phyloP scores from a whole-genome alignment of 2,329 filamentous ascomycete species.

The Aspergillus chevalieri region DNA sequence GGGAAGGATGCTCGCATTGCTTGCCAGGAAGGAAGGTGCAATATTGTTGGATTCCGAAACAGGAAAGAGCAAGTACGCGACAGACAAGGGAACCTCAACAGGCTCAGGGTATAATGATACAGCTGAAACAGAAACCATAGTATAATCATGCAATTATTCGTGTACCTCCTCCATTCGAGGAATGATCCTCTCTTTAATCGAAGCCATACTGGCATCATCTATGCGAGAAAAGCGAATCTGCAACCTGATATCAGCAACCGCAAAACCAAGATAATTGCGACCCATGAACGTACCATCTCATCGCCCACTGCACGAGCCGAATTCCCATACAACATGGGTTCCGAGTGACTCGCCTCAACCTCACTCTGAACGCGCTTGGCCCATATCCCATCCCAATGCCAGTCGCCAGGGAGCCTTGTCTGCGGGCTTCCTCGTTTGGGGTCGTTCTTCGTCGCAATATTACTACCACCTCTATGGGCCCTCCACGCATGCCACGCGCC shows the following conservation, averaged over 20 bases:
- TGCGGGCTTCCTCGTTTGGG: conserved; percentile 43
- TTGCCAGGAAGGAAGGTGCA: conserved; percentile 1
- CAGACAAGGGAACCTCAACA: not conserved
- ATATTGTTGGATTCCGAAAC: not conserved
- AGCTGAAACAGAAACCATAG: not conserved
- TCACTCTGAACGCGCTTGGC: conserved; percentile 78
- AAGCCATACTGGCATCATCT: conserved; percentile 26
- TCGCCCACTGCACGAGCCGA: conserved; percentile 51
- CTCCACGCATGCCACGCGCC: conserved; percentile 94
- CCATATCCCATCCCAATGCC: conserved; percentile 99
- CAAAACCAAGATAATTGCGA: not conserved
- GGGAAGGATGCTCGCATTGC: not conserved
- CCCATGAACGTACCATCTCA: conserved; percentile 56
- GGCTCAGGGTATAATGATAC: not conserved
- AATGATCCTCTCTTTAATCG: conserved; percentile 33
- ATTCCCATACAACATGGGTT: conserved; percentile 70
- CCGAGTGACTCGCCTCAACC: conserved; percentile 69
- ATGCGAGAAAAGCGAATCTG: conserved; percentile 38
- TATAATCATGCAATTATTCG: conserved; percentile 10
- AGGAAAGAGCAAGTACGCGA: not conserved
- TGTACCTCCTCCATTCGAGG: conserved; percentile 19
- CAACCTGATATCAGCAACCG: conserved; percentile 7
- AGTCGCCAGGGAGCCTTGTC: conserved; percentile 65
- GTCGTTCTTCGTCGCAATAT: conserved; percentile 7
- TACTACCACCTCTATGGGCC: conserved; percentile 51